Evolutionary conservation across 2,329 filamentous ascomycete species (phyloP).

Genomic region (Venturia aucupariae): DNA sequence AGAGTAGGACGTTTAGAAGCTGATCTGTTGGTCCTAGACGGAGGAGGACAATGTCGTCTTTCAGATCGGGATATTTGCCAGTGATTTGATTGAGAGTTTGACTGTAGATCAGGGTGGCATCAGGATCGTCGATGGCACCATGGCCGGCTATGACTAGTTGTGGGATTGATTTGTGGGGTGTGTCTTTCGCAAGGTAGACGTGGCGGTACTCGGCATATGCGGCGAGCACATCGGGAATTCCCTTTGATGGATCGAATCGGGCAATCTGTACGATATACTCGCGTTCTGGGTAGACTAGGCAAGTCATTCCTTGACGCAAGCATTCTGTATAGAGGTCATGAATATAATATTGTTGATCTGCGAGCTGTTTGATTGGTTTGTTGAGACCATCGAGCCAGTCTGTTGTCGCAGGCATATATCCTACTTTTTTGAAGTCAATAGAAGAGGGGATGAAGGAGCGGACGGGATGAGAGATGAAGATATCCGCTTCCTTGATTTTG

Average conservation of each 20-base stretch:
- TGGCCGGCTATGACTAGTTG: slow-evolving; percentile 74
- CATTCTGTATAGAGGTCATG: slow-evolving; percentile 61
- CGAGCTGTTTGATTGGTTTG: slow-evolving; percentile 56
- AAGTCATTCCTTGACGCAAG: slow-evolving; percentile 49
- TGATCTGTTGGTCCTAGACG: slow-evolving; percentile 71
- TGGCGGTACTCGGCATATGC: slow-evolving; percentile 65
- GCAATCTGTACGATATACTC: slow-evolving; percentile 74
- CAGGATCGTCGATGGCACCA: slow-evolving; percentile 72
- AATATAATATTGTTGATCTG: slow-evolving; percentile 65
- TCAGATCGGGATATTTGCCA: slow-evolving; percentile 40
- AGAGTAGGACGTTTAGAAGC: slow-evolving; percentile 66
- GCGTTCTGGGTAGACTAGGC: slow-evolving; percentile 49
- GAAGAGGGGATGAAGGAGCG: slow-evolving; percentile 62
- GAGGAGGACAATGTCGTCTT: slow-evolving; percentile 60
- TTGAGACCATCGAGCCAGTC: slow-evolving; percentile 81
- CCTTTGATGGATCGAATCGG: slow-evolving; percentile 76
- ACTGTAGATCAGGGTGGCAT: slow-evolving; percentile 63
- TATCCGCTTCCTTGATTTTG: slow-evolving; percentile 59
- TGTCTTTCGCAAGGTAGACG: slow-evolving; percentile 42
- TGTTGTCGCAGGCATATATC: slow-evolving; percentile 70
- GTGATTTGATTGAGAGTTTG: slow-evolving; percentile 61
- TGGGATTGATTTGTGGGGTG: slow-evolving; percentile 45
- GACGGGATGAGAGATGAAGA: slow-evolving; percentile 78
- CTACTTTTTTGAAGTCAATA: slow-evolving; percentile 57
- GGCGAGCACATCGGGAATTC: slow-evolving; percentile 67